A percentile compares a stretch with the other conserved stretches of the same genome.
phyloP scores from a whole-genome alignment of 2,329 filamentous ascomycete species.

The Coniochaeta prunicola region DNA sequence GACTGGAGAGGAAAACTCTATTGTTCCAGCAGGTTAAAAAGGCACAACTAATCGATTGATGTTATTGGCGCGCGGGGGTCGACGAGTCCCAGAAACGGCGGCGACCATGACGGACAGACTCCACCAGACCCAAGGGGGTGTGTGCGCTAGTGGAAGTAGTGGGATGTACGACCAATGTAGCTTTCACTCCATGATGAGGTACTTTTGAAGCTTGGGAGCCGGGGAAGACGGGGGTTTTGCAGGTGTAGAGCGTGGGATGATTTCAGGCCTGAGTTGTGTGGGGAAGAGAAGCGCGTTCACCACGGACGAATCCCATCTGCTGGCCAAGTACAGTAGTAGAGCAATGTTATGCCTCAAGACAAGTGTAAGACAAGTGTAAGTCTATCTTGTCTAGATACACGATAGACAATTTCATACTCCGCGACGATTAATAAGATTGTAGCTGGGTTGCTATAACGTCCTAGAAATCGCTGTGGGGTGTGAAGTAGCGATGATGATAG shows the following conservation, averaged over 20 bases:
- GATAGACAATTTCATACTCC: no score
- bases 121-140: constrained; percentile 11
- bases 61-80: constrained; percentile 13
- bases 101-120: constrained; percentile 13
- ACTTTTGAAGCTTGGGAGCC: constrained; percentile 8
- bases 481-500: background rate
- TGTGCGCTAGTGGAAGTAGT: constrained; percentile 9
- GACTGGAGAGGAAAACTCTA: background rate
- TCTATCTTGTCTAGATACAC: background rate
- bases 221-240: constrained; percentile 10
- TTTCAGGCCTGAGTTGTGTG: constrained; percentile 9
- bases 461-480: background rate
- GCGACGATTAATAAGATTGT: no score
- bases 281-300: constrained; percentile 6
- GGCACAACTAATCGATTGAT: constrained; percentile 10
- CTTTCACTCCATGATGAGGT: constrained; percentile 7
- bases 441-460: background rate
- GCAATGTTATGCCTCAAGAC: background rate
- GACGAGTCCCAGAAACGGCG: constrained; percentile 5
- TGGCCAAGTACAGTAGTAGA: no score
- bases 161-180: constrained; percentile 10
- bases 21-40: constrained; percentile 10
- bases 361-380: background rate
- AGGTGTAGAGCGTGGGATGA: constrained; percentile 14
- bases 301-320: no score